These are phyloP conservation scores for Termitomyces eurrhizus DNA, from an alignment of 768 basidiomycete species.

Conservation along the genomic window DNA sequence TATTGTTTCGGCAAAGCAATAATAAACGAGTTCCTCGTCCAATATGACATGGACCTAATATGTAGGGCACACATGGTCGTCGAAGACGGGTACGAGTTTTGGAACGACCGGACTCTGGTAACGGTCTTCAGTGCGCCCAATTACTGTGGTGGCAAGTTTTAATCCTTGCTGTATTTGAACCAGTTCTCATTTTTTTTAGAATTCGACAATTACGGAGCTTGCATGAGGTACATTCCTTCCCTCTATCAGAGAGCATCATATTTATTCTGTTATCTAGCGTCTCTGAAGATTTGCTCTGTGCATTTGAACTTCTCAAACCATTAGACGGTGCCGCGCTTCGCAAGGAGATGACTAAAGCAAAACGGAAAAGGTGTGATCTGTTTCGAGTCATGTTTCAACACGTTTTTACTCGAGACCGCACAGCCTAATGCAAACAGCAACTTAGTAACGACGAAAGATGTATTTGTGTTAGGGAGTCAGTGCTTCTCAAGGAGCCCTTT, in stretches of 20 bases:
- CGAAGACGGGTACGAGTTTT: constrained; percentile 99
- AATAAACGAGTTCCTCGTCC: constrained; percentile 92
- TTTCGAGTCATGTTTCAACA: neutral
- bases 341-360: constrained; percentile 98
- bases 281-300: constrained; percentile 94
- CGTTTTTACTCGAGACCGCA: neutral
- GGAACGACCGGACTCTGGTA: constrained; percentile 97
- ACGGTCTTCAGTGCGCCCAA: constrained; percentile 99
- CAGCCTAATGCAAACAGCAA: constrained; percentile 19
- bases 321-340: constrained; percentile 90
- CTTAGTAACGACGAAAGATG: constrained; percentile 2
- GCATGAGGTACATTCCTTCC: constrained; percentile 68
- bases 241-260: constrained; percentile 4
- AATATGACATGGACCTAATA: constrained; percentile 98
- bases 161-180: constrained; percentile 12
- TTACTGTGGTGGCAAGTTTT: constrained; percentile 83
- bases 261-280: constrained; percentile 49
- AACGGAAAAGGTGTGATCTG: constrained; percentile 76
- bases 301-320: constrained; percentile 96
- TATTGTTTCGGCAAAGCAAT: constrained; percentile 99
- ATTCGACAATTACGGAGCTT: constrained; percentile 94
- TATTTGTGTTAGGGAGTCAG: neutral
- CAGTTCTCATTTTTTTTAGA: constrained; percentile 40
- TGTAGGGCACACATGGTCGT: constrained; percentile 99
- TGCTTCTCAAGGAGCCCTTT: constrained; percentile 1